Evolutionary conservation across 2,329 filamentous ascomycete species (phyloP), one percentile per base, ranked within the genome.

Genomic region (Xylaria sp.): DNA sequence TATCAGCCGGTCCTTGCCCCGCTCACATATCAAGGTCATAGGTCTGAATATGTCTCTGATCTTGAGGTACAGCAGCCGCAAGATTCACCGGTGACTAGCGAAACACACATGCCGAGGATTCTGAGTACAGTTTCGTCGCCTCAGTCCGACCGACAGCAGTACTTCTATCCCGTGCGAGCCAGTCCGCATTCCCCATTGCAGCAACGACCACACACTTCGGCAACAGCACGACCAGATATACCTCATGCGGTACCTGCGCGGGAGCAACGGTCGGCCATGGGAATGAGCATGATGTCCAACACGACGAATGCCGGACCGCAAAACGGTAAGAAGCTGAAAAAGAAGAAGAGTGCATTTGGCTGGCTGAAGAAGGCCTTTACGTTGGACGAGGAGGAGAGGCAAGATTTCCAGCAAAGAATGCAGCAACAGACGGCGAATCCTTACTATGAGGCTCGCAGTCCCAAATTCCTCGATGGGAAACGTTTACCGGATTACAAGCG

Each of bases 321-420:
- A 19, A 69, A 71, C 1, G 70, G 71, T 2, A 71, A 73, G 23
- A 76, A 76, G 58, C 74, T 78, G 44, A 69, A 86, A 4, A 87
- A 87, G 72, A 88, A 87, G 76, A 80, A 83, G 63, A 87, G 85
- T 66, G 83, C 84, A 1, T 86, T 88, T 67, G 85, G 84, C 1
- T 88, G 85, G 85, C 71, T 88, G 58, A 87, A 87, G 72, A 87
- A 88, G 74, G 84, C 84, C 0, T 88, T 88, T 55, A 82, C 81
- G 39, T 73, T 88, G 30, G 84, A 86, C 61, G 85, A 88, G 19
- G 83, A 87, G 52, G 85, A 88, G 70, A 80, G 79, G 55, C 77
- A 79, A 7, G 79, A 80, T 8, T 88, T 85, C 63, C 83, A 87
- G 68, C 79, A 80, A 51, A 79, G 80, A 59, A 81, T 76, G 68